These are phyloP conservation scores for button mushroom (Agaricus bisporus) DNA, from an alignment of 768 basidiomycete species.

Conservation along the genomic window DNA sequence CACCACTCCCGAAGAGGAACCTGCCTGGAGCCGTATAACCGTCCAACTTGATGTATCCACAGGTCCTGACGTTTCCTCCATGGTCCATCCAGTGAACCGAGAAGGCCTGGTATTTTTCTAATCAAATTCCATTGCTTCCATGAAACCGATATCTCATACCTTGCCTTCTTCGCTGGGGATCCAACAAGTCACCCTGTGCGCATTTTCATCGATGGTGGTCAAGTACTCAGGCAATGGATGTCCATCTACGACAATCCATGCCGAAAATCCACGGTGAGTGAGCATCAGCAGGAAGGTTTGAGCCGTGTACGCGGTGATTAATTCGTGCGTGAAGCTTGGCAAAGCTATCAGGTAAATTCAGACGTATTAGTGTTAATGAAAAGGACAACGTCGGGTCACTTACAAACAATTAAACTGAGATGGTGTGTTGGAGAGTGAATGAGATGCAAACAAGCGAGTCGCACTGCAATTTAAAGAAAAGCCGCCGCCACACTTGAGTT, in stretches of 20 bases:
- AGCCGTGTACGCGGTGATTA: not conserved
- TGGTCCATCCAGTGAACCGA: constrained; percentile 61
- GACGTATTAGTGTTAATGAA: not conserved
- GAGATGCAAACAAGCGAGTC: too few relatives aligned
- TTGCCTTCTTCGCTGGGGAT: constrained; percentile 57
- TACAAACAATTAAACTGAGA: too few relatives aligned
- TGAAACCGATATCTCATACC: constrained; percentile 25
- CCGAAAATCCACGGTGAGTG: constrained; percentile 56
- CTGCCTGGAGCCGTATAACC: constrained; percentile 57
- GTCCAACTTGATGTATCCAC: constrained; percentile 59
- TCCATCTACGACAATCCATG: constrained; percentile 58
- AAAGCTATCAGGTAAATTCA: too few relatives aligned
- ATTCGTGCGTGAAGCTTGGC: too few relatives aligned
- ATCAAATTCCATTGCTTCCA: not conserved
- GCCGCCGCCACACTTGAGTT: too few relatives aligned
- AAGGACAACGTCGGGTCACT: not conserved
- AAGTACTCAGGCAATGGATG: constrained; percentile 48
- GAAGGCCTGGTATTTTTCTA: constrained; percentile 37
- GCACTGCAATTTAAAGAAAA: too few relatives aligned
- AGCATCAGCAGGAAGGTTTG: constrained; percentile 30
- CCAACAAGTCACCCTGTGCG: constrained; percentile 57
- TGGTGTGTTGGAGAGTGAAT: too few relatives aligned
- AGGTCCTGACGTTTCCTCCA: constrained; percentile 46
- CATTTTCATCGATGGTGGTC: constrained; percentile 37
- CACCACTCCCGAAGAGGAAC: constrained; percentile 53